Evolutionary conservation across 257 asterid species (phyloP).

Genomic region (Catharanthus roseus): DNA sequence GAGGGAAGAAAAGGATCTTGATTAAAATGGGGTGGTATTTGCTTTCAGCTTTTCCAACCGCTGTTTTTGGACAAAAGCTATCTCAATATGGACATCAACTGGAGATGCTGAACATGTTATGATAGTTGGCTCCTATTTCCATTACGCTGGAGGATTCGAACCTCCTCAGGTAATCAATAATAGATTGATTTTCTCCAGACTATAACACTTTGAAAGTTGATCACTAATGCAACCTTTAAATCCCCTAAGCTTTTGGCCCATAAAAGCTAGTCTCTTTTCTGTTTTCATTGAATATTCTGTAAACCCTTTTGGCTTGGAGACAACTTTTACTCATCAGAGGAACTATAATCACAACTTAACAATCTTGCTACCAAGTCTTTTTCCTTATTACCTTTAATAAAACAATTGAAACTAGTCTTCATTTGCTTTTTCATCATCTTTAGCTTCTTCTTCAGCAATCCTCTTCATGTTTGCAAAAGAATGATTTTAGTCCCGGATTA

Average conservation of each 20-base stretch:
- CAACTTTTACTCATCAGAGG: neutral
- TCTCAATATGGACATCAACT: constrained; percentile 94
- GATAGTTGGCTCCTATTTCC: constrained; percentile 93
- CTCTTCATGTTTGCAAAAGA: neutral
- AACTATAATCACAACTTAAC: neutral
- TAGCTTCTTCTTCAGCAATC: neutral
- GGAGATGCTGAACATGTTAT: constrained; percentile 88
- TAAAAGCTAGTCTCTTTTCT: neutral
- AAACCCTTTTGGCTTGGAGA: neutral
- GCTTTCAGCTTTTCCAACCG: constrained; percentile 81
- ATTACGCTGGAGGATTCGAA: constrained; percentile 94
- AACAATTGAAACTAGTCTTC: neutral
- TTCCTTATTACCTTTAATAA: too few relatives aligned
- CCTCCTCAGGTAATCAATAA: constrained; percentile 81
- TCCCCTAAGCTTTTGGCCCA: neutral
- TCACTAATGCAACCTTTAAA: constrained; percentile 1
- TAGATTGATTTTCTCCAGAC: constrained; percentile 5
- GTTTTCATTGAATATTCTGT: neutral
- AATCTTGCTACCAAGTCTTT: neutral
- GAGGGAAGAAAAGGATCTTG: neutral
- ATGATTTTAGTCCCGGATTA: neutral
- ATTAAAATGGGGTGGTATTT: constrained; percentile 17
- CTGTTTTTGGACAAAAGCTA: constrained; percentile 95
- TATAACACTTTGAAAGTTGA: constrained; percentile 5
- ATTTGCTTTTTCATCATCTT: neutral